Evolutionary conservation across 2,329 filamentous ascomycete genomes (phyloP), one percentile per base, ranked within the genome.

Genomic region (Diaporthe longicolla): DNA sequence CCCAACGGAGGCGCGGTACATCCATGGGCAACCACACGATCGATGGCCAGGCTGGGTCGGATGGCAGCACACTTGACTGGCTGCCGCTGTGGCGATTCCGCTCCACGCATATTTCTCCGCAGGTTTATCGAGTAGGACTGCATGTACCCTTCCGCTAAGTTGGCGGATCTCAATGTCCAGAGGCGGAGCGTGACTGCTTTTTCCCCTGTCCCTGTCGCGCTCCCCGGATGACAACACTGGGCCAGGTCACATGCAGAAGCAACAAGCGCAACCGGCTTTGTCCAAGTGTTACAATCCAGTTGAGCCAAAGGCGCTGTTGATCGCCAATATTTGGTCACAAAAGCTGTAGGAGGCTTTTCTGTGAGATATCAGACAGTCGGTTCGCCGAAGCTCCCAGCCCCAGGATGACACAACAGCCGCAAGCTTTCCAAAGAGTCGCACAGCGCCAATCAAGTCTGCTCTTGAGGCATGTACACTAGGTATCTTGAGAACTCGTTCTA

Each of bases 121-220:
- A 54, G 48, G 48, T 40, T 50, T 48, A 66, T 71, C 59, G 40
- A 37, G 32, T 58, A 43, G 48, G 72, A 55, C 72, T 50, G 57
- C 32, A 74, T 74, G 72, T 58, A 48, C 35, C 58, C 70, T 65
- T n/a, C 72, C 68, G 72, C 58, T 37, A 43, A 58, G 57, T 13
- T 35, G 70, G 45, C 13, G 70, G 45, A 54, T 68, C 63, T 54
- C 63, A 68, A 68, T 68, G 48, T 68, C 29, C 32, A 68, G 32
- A 21, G 48, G 43, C 15, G 35, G 29, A 15, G 29, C 32, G 29
- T 24, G 17, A 29, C 21, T 68, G 35, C 63, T 68, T 54, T 68
- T 68, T n/a, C 17, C 37, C 63, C 48, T 68, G 48, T 68, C 63
- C 45, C n/a, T 68, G 63, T 54, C n/a, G 19, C 63, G n/a, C n/a